phyloP scores from a whole-genome alignment of 768 basidiomycete genomes.

The Neoboletus brunneissimus region DNA sequence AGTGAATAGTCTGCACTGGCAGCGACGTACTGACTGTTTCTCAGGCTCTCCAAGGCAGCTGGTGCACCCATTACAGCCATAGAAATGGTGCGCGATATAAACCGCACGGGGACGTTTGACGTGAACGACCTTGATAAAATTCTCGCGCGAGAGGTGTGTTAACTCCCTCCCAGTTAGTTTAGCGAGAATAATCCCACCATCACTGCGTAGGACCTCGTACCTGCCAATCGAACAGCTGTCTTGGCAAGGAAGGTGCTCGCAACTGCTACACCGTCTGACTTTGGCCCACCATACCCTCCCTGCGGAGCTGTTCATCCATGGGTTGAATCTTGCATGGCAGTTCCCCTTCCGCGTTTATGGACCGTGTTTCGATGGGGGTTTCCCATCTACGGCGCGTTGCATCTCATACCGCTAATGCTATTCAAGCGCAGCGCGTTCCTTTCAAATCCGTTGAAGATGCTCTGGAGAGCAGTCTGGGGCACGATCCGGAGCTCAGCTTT shows the following conservation, averaged over 20 bases:
- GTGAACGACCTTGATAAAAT: constrained; percentile 55
- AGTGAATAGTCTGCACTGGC: constrained; percentile 8
- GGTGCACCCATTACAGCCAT: constrained; percentile 60
- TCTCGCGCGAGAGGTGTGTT: constrained; percentile 45
- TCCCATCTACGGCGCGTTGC: constrained; percentile 83
- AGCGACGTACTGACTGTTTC: not conserved
- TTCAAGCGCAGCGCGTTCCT: constrained; percentile 72
- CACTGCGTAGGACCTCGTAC: constrained; percentile 51
- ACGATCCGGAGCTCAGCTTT: constrained; percentile 85
- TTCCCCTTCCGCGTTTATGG: constrained; percentile 59
- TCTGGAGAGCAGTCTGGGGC: constrained; percentile 63
- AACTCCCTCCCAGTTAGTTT: not conserved
- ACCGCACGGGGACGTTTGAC: constrained; percentile 56
- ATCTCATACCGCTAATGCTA: constrained; percentile 81
- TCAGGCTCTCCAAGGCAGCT: constrained; percentile 70
- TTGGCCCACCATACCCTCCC: constrained; percentile 51
- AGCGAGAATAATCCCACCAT: not conserved
- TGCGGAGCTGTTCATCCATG: constrained; percentile 82
- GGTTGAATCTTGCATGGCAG: constrained; percentile 47
- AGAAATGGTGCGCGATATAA: constrained; percentile 57
- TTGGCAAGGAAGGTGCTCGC: constrained; percentile 40
- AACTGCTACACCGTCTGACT: constrained; percentile 35
- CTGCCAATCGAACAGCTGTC: constrained; percentile 49
- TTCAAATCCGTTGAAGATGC: constrained; percentile 62
- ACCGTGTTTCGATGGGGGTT: constrained; percentile 82